Evolutionary conservation across 768 basidiomycete genomes (phyloP), one percentile per base, ranked within the genome.

Genomic region (Flagelloscypha sp.): DNA sequence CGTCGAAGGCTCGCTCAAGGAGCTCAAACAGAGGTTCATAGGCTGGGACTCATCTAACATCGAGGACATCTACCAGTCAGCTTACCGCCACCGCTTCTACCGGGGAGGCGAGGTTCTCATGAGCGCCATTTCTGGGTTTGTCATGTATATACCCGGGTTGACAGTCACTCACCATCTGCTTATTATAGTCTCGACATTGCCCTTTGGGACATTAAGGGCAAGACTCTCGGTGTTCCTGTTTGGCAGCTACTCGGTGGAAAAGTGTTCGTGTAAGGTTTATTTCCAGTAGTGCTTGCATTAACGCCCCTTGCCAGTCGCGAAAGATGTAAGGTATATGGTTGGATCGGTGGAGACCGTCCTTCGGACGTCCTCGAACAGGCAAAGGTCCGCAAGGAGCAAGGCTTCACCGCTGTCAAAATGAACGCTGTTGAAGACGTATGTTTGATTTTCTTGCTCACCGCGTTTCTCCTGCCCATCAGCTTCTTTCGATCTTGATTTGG

Each of bases 131-230:
- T 42, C 32, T 2, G 22, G 36, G 43, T 34, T 20, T 10, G 22
- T 11, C 21, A 20, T 18, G 3, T 16, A 13, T 31, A 7, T n/a
- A n/a, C n/a, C n/a, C n/a, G n/a, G 40, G 5, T 17, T 43, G 34
- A 24, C 12, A 24, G 38, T 35, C n/a, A n/a, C 24, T 34, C 29
- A 8, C 30, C n/a, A 9, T 34, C 29, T 18, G 21, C 29, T 2
- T 38, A 72, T 7, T 70, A 74, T 2, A 76, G 78, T 0, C 53
- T 83, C 20, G 78, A 82, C 52, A 83, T 84, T 39, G 78, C 79
- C 1, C 59, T 84, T 1, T 71, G 82, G 82, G 82, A 84, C 47
- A 79, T 84, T 56, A 83, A 83, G 45, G 83, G 83, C n/a, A 82
- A 81, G 57, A 76, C 73, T 22, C 66, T 83, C 2, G 78, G 78